Evolutionary conservation across 805 yeast genomes (phyloP).

Genomic region (Candida nitratophila): DNA sequence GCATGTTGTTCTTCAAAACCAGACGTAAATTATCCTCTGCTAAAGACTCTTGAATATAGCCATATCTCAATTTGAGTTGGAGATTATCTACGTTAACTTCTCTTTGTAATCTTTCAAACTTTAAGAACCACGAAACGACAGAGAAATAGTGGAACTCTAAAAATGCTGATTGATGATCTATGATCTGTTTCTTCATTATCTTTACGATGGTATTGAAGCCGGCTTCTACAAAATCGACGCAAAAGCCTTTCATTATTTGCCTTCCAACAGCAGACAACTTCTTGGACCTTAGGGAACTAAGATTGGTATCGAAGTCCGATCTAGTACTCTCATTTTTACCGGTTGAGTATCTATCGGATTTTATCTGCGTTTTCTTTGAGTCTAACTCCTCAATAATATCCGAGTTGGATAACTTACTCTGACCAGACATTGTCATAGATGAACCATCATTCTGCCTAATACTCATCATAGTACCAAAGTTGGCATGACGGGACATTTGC

Average conservation of each 20-base stretch:
- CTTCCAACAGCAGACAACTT: neutral
- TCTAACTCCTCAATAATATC: conserved; percentile 62
- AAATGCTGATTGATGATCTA: conserved; percentile 2
- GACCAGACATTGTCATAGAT: conserved; percentile 66
- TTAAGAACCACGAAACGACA: conserved; percentile 69
- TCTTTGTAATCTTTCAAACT: conserved; percentile 45
- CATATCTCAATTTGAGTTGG: conserved; percentile 21
- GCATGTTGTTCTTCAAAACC: conserved; percentile 28
- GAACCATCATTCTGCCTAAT: conserved; percentile 54
- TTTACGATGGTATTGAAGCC: conserved; percentile 64
- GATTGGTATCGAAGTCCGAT: conserved; percentile 22
- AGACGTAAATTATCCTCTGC: conserved; percentile 55
- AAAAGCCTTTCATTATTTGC: conserved; percentile 33
- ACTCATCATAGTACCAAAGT: conserved; percentile 83
- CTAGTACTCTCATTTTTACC: conserved; percentile 18
- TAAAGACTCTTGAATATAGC: conserved; percentile 35
- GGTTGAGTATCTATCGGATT: conserved; percentile 6
- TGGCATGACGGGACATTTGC: conserved; percentile 63
- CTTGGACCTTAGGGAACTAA: neutral
- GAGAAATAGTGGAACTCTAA: conserved; percentile 42
- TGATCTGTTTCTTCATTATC: conserved; percentile 32
- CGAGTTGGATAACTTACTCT: conserved; percentile 30
- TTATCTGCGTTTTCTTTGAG: conserved; percentile 56
- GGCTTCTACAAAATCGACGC: conserved; percentile 58
- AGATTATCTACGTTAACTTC: conserved; percentile 12